phyloP scores from a whole-genome alignment of 768 basidiomycete species.

The Amanita pallidorosea region DNA sequence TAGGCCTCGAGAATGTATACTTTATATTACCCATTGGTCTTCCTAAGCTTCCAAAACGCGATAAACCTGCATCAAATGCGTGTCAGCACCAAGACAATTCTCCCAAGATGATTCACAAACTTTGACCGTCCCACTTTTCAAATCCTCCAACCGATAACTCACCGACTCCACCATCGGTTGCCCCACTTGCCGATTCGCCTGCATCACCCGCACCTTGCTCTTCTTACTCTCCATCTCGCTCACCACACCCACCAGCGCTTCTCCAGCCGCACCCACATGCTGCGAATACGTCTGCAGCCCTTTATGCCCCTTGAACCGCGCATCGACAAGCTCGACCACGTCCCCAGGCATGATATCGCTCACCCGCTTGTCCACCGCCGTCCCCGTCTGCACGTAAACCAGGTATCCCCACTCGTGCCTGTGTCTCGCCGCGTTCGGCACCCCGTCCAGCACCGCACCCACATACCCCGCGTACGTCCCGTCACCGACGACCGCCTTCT shows the following conservation, averaged over 20 bases:
- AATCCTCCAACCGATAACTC: slow-evolving; percentile 84
- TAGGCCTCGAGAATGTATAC: not conserved
- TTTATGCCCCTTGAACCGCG: slow-evolving; percentile 70
- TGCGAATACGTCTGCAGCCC: slow-evolving; percentile 67
- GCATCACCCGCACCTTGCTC: slow-evolving; percentile 73
- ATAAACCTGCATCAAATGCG: slow-evolving; percentile 19
- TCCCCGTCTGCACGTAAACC: slow-evolving; percentile 62
- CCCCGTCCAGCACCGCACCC: slow-evolving; percentile 48
- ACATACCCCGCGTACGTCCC: slow-evolving; percentile 80
- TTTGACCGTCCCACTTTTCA: slow-evolving; percentile 78
- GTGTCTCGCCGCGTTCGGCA: slow-evolving; percentile 41
- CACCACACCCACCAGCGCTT: slow-evolving; percentile 64
- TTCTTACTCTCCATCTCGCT: slow-evolving; percentile 82
- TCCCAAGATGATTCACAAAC: slow-evolving; percentile 23
- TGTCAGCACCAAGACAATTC: not conserved
- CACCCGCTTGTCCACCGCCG: slow-evolving; percentile 55
- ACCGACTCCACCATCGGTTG: slow-evolving; percentile 69
- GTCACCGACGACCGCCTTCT: slow-evolving; percentile 70
- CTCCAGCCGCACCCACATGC: slow-evolving; percentile 32
- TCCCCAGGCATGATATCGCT: slow-evolving; percentile 87
- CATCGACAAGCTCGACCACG: slow-evolving; percentile 63
- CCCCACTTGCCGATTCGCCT: slow-evolving; percentile 80
- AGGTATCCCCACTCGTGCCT: slow-evolving; percentile 51
- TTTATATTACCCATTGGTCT: not conserved
- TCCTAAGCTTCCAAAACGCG: slow-evolving; percentile 25